Percentiles rank a stretch among this genome's conserved stretches.
Conservation (phyloP, 768 basidiomycete genomes). For the Daedalea quercina region DNA sequence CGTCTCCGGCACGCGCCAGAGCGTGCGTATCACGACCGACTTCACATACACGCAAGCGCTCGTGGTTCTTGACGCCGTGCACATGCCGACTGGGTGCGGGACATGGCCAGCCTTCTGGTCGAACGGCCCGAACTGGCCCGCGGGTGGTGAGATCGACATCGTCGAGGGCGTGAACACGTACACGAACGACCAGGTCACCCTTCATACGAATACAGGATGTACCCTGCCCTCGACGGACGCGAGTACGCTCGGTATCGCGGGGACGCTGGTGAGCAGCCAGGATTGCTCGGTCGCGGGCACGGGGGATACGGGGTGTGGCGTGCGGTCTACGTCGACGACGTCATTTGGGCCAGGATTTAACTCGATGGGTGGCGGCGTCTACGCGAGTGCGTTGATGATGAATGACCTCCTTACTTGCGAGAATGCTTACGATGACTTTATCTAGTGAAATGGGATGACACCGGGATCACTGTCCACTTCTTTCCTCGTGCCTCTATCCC, state of each 20-base stretch:
- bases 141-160: slow-evolving; percentile 75
- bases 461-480: slow-evolving; percentile 76
- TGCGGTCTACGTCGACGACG: slow-evolving; percentile 49
- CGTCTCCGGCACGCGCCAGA: slow-evolving; percentile 62
- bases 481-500: slow-evolving; percentile 75
- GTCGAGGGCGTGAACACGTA: slow-evolving; percentile 80
- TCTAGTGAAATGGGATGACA: slow-evolving; percentile 68
- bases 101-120: slow-evolving; percentile 62
- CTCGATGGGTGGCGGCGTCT: slow-evolving; percentile 77
- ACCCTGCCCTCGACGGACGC: slow-evolving; percentile 43
- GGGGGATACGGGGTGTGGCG: slow-evolving; percentile 77
- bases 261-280: slow-evolving; percentile 59
- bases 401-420: background rate
- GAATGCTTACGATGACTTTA: background rate
- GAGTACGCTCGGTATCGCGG: slow-evolving; percentile 47
- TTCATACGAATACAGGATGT: slow-evolving; percentile 75
- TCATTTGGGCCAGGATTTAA: slow-evolving; percentile 90
- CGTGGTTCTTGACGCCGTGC: slow-evolving; percentile 75
- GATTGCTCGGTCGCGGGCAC: slow-evolving; percentile 69
- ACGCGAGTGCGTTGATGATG: slow-evolving; percentile 60
- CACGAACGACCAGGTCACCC: slow-evolving; percentile 74
- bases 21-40: slow-evolving; percentile 71
- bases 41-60: slow-evolving; percentile 57
- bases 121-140: slow-evolving; percentile 57
- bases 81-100: slow-evolving; percentile 89